Evolutionary conservation across 192 early-diverging fungal species (phyloP).

Genomic region (Gamsiella multidivaricata): DNA sequence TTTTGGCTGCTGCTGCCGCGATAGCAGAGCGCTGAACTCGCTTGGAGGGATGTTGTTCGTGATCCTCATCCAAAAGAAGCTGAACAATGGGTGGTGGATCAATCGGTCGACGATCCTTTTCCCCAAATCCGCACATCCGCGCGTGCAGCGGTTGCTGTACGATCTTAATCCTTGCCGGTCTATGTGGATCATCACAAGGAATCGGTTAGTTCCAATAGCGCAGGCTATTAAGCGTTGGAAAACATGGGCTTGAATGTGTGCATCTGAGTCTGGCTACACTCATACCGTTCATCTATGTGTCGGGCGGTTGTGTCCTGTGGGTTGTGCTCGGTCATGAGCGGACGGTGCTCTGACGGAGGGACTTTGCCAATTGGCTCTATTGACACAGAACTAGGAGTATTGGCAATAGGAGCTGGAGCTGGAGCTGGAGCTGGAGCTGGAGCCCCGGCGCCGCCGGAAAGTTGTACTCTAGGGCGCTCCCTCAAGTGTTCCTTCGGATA

Average conservation of each 20-base stretch:
- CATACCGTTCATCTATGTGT: slow-evolving; percentile 11
- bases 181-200: slow-evolving; percentile 26
- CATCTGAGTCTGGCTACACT: neutral
- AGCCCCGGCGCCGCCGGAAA: neutral
- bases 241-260: no score
- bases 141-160: slow-evolving; percentile 81
- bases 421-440: neutral
- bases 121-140: slow-evolving; percentile 84
- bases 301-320: neutral
- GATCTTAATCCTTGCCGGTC: slow-evolving; percentile 70
- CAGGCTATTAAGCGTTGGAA: no score
- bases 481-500: neutral
- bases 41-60: slow-evolving; percentile 50
- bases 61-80: slow-evolving; percentile 67
- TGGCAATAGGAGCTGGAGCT: neutral
- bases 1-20: slow-evolving; percentile 55
- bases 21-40: slow-evolving; percentile 24
- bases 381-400: neutral
- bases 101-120: slow-evolving; percentile 83
- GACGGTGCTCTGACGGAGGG: neutral
- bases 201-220: neutral
- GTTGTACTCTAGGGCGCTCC: neutral
- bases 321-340: slow-evolving; percentile 2
- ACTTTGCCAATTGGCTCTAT: neutral
- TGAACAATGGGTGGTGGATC: slow-evolving; percentile 83